phyloP scores from a whole-genome alignment of 257 asterid genomes.

The Nicotiana noctiflora region DNA sequence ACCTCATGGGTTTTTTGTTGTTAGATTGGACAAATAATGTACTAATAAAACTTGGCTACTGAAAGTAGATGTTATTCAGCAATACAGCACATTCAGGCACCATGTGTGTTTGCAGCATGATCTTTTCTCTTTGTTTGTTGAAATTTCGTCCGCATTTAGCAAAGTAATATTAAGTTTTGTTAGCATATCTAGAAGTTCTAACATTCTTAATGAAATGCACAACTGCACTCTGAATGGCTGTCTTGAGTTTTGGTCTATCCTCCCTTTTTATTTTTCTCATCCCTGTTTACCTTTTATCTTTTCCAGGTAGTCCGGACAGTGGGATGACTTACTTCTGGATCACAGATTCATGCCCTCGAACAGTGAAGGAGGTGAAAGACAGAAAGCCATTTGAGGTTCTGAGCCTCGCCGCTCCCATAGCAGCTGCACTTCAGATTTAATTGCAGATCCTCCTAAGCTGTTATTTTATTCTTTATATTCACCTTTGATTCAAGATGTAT shows the following conservation, averaged over 20 bases:
- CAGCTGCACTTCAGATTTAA: conserved; percentile 81
- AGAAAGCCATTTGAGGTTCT: conserved; percentile 72
- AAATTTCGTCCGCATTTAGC: not conserved
- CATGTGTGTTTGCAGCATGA: not conserved
- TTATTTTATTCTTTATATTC: not conserved
- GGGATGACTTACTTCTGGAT: conserved; percentile 95
- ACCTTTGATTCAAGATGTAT: not conserved
- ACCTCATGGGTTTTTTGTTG: not conserved
- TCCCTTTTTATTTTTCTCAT: not conserved
- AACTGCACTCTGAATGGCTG: not conserved
- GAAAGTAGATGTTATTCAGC: not conserved
- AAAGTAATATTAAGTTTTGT: not conserved
- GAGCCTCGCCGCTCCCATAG: conserved; percentile 80
- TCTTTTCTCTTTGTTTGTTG: not conserved
- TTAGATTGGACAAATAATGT: not conserved
- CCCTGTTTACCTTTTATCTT: conserved; percentile 1
- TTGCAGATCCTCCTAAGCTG: not conserved
- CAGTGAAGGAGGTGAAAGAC: conserved; percentile 74
- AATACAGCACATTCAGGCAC: not conserved
- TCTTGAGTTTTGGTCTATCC: not conserved
- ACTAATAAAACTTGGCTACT: not conserved
- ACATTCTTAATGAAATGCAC: not conserved
- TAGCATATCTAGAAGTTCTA: not conserved
- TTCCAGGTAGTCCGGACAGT: conserved; percentile 58
- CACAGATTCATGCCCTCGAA: conserved; percentile 89